phyloP scores from a whole-genome alignment of 306 rosid species.

The Prunus mongolica region DNA sequence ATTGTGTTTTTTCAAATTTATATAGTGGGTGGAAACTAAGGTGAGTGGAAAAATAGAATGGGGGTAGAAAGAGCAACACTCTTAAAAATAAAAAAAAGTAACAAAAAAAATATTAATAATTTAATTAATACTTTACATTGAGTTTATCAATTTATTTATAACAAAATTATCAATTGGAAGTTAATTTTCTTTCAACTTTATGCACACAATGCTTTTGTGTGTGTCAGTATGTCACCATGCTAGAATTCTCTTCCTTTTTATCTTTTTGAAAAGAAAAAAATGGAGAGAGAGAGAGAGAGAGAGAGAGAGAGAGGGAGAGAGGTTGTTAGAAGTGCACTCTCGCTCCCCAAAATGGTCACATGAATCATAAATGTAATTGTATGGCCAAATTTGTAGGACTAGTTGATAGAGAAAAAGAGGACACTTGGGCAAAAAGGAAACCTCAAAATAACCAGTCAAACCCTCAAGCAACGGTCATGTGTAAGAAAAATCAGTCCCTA shows the following conservation, averaged over 20 bases:
- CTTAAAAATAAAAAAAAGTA: not conserved
- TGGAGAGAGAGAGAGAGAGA: not conserved
- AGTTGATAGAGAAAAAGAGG: not conserved
- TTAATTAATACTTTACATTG: not conserved
- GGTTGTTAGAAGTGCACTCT: not conserved
- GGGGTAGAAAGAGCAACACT: not conserved
- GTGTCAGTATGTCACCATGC: not conserved
- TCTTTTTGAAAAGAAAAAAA: not conserved
- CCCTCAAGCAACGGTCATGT: conserved; percentile 25
- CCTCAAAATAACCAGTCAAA: conserved; percentile 34
- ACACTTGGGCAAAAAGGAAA: conserved; percentile 15
- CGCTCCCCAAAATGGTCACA: not conserved
- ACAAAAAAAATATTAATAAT: not conserved
- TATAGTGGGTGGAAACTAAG: too few relatives aligned
- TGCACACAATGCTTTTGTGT: not conserved
- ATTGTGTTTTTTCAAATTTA: too few relatives aligned
- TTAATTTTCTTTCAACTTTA: not conserved
- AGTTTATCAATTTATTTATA: not conserved
- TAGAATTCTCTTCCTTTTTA: not conserved
- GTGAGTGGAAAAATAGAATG: too few relatives aligned
- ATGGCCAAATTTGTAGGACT: not conserved
- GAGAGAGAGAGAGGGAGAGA: not conserved
- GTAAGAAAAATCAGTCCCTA: conserved; percentile 21
- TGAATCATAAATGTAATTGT: not conserved
- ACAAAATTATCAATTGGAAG: not conserved